A percentile compares a stretch with the other conserved stretches of the same genome.
These are phyloP conservation scores for Calocybe gangraenosa DNA, from an alignment of 768 basidiomycete species.

Conservation along the genomic window DNA sequence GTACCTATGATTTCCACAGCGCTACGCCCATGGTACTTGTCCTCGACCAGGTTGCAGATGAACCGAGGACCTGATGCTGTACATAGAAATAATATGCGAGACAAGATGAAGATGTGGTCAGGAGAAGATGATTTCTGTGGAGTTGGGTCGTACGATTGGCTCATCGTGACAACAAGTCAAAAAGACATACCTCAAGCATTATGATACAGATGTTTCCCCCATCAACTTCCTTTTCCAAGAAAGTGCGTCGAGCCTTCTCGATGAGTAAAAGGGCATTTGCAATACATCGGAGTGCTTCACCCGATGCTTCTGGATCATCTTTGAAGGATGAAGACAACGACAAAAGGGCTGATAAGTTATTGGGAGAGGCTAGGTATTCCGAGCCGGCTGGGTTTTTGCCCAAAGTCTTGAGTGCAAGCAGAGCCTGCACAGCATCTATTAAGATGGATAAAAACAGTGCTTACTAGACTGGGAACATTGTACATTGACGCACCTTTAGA, in stretches of 20 bases:
- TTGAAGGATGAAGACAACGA: conserved; percentile 48
- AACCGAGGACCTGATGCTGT: conserved; percentile 53
- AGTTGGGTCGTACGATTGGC: conserved; percentile 10
- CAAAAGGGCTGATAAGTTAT: conserved; percentile 57
- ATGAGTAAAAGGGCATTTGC: conserved; percentile 78
- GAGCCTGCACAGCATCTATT: conserved; percentile 63
- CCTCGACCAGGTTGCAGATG: conserved; percentile 60
- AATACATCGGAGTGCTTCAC: conserved; percentile 69
- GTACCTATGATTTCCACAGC: conserved; percentile 56
- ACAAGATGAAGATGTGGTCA: conserved; percentile 69
- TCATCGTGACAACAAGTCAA: neutral
- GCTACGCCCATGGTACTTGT: conserved; percentile 51
- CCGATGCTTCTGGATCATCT: conserved; percentile 53
- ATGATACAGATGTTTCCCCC: conserved; percentile 56
- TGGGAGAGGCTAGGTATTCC: conserved; percentile 45
- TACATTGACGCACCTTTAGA: conserved; percentile 46
- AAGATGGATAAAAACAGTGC: neutral
- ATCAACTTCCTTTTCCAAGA: conserved; percentile 53
- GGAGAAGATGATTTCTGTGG: conserved; percentile 55
- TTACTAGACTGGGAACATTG: neutral
- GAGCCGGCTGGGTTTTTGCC: conserved; percentile 72
- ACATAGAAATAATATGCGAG: conserved; percentile 72
- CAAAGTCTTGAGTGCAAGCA: conserved; percentile 70
- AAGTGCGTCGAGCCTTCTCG: conserved; percentile 54
- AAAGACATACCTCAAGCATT: conserved; percentile 52